These are phyloP conservation scores for Chalciporus piperatus DNA, from an alignment of 768 basidiomycete species.

Conservation along the genomic window DNA sequence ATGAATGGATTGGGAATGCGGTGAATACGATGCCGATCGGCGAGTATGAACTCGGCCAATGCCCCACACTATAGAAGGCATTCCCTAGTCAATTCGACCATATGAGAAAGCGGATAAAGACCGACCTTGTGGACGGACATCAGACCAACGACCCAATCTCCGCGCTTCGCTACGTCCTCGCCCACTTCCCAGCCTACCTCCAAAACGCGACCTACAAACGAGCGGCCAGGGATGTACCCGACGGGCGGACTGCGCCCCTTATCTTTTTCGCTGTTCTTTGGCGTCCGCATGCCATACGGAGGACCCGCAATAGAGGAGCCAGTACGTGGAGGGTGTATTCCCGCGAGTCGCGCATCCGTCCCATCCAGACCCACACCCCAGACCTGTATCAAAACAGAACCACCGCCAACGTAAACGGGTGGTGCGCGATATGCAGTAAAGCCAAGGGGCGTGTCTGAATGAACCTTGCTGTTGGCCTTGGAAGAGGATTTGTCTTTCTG, in stretches of 20 bases:
- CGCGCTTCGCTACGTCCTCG: conserved; percentile 52
- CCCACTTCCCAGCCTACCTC: conserved; percentile 75
- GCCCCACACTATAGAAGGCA: conserved; percentile 64
- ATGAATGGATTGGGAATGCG: conserved; percentile 63
- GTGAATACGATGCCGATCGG: conserved; percentile 75
- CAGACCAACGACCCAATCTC: conserved; percentile 87
- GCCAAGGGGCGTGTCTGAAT: conserved; percentile 41
- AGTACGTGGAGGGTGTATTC: conserved; percentile 32
- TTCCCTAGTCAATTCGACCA: conserved; percentile 8
- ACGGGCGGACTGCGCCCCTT: conserved; percentile 33
- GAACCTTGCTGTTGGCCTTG: conserved; percentile 10
- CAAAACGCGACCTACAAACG: conserved; percentile 80
- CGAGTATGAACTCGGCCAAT: conserved; percentile 83
- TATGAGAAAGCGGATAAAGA: conserved; percentile 9
- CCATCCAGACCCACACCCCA: conserved; percentile 85
- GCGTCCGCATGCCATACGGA: conserved; percentile 19
- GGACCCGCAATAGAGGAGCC: conserved; percentile 13
- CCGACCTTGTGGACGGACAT: conserved; percentile 78
- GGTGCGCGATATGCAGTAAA: conserved; percentile 73
- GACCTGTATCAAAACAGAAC: conserved; percentile 79
- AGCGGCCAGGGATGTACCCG: conserved; percentile 84
- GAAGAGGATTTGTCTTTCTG: conserved; percentile 23
- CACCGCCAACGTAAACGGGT: conserved; percentile 66
- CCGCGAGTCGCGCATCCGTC: conserved; percentile 66
- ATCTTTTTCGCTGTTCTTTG: conserved; percentile 24